Conservation (phyloP, 768 basidiomycete genomes). For the Hygrophorus pudorinus region DNA sequence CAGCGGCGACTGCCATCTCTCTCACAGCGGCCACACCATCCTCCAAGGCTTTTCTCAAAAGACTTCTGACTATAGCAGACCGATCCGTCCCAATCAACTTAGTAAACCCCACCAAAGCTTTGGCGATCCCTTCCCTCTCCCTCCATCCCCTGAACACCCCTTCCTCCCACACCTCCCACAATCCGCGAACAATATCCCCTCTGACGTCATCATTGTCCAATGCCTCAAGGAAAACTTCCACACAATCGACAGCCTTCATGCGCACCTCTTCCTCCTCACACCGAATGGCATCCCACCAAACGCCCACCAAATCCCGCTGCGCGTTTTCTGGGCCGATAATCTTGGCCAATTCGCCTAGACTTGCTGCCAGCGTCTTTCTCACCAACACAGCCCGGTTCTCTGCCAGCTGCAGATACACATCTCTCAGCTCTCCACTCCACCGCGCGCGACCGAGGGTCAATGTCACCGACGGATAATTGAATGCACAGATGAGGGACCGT, state of each 20-base stretch:
- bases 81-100: slow-evolving; percentile 29
- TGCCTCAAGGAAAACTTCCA: slow-evolving; percentile 45
- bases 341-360: slow-evolving; percentile 80
- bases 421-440: slow-evolving; percentile 61
- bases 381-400: slow-evolving; percentile 53
- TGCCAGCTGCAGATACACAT: slow-evolving; percentile 57
- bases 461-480: slow-evolving; percentile 87
- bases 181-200: slow-evolving; percentile 31
- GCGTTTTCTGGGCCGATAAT: slow-evolving; percentile 71
- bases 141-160: slow-evolving; percentile 63
- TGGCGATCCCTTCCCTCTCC: slow-evolving; percentile 62
- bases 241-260: slow-evolving; percentile 57
- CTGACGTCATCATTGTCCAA: slow-evolving; percentile 36
- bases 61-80: slow-evolving; percentile 35
- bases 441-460: slow-evolving; percentile 67
- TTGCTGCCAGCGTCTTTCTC: slow-evolving; percentile 74
- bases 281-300: slow-evolving; percentile 57
- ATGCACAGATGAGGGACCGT: slow-evolving; percentile 71
- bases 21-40: slow-evolving; percentile 82
- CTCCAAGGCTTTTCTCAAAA: slow-evolving; percentile 54
- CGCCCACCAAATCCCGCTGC: slow-evolving; percentile 52
- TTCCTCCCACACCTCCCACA: slow-evolving; percentile 48
- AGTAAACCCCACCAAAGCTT: slow-evolving; percentile 41
- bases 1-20: slow-evolving; percentile 57
- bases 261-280: slow-evolving; percentile 62